Base-by-base conservation (phyloP, 106 monocot species). In the Phalaenopsis equestris region DNA sequence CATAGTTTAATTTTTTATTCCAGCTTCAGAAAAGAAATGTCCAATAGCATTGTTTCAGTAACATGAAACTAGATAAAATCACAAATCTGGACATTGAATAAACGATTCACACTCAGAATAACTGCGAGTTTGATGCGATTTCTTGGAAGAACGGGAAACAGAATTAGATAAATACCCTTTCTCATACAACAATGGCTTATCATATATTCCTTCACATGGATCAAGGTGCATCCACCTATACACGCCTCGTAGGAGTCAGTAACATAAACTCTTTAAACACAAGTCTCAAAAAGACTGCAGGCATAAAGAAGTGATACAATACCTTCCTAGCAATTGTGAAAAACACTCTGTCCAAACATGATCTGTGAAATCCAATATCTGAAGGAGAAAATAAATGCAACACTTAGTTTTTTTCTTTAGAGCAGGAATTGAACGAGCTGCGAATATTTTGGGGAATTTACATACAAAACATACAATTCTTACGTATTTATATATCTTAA, bases 181-280 rank as follows among this genome's bases (percentile, higher is more conserved):
- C 84, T 98, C 97, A 80, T 98, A 98, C 81, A 98, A 70, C 3
- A 98, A 74, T 84, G 97, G 97, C 77, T 89, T 92, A 82, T 98
- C 94, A 91, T 85, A 98, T 80, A 81, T 72, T 79, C 90, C 97
- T 89, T 97, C 96, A 68, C 96, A 97, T 77, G 94, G 94, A 85
- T 97, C 96, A 78, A 97, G 94, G 89, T 97, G 96, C 90, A 97
- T 97, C 96, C 96, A 97, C 81, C 96, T 97, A 72, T 21, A 81
- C 15, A 90, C 75, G 72, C 38, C 39, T 70, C n/a, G 8, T 41
- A 81, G 6, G 41, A 46, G 56, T 85, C 23, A 85, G 73, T 23
- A 70, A 72, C 64, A 67, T 65, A 55, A 79, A 42, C 74, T 42
- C 41, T 43, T 74, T 2, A 19, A 74, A 74, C 18, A 1, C 74